A percentile compares a stretch with the other conserved stretches of the same genome.
phyloP scores from a whole-genome alignment of 2,329 filamentous ascomycete genomes.

The Sclerotinia sclerotiorum region DNA sequence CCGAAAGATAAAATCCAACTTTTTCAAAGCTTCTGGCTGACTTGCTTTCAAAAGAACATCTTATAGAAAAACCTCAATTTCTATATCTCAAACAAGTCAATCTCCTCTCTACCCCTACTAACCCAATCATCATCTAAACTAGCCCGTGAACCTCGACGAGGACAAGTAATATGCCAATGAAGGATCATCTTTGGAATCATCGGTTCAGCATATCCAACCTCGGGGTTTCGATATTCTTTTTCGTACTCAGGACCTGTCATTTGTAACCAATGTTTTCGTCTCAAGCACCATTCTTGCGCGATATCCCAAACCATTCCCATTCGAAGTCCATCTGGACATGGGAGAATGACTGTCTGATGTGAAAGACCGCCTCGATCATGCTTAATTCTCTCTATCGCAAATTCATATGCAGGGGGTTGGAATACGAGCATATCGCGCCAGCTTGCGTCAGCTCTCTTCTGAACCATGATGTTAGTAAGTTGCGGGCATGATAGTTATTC shows the following conservation, averaged over 20 bases:
- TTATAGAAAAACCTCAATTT: background rate
- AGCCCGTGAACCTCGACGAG: conserved; percentile 3
- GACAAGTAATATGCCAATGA: conserved; percentile 16
- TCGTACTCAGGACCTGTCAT: conserved; percentile 9
- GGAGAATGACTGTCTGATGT: background rate
- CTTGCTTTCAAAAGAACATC: background rate
- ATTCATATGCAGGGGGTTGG: conserved; percentile 15
- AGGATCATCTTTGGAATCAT: conserved; percentile 18
- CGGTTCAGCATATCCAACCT: conserved; percentile 1
- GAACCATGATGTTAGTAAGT: background rate
- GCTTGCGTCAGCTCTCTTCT: conserved; percentile 22
- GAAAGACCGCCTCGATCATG: conserved; percentile 9
- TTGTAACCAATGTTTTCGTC: conserved; percentile 20
- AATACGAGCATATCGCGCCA: conserved; percentile 22
- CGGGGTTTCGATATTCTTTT: background rate
- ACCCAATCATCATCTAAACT: conserved; percentile 6
- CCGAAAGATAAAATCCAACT: background rate
- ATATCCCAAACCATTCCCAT: conserved; percentile 25
- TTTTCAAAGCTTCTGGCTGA: background rate
- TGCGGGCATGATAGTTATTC: background rate
- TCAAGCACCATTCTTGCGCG: conserved; percentile 21
- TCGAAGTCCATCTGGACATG: conserved; percentile 18
- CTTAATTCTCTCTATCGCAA: conserved; percentile 9
- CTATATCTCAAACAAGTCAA: conserved; percentile 33
- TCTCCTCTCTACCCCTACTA: conserved; percentile 17